These are phyloP conservation scores for Globisporangium polare DNA, from an alignment of 352 stramenopile species.

Conservation along the genomic window DNA sequence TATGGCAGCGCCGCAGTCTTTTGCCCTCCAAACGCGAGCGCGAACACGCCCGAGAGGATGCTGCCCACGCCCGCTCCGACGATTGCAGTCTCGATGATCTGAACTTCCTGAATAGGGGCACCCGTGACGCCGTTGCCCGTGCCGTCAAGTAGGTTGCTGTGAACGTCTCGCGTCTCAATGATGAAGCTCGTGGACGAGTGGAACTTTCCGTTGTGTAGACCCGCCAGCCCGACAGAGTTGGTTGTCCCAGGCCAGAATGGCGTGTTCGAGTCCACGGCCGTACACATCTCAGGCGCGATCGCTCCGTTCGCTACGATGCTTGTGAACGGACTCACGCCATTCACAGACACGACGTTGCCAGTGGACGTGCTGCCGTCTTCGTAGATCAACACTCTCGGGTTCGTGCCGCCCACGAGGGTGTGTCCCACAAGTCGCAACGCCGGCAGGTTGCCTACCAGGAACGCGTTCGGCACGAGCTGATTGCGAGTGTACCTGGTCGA, in stretches of 20 bases:
- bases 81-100: slow-evolving; percentile 89
- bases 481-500: slow-evolving; percentile 47
- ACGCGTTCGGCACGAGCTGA: slow-evolving; percentile 38
- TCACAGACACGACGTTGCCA: slow-evolving; percentile 24
- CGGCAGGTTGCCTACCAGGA: slow-evolving; percentile 54
- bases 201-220: slow-evolving; percentile 61
- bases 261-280: slow-evolving; percentile 51
- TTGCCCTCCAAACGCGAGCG: slow-evolving; percentile 59
- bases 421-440: slow-evolving; percentile 21
- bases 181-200: slow-evolving; percentile 79
- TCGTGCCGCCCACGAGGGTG: slow-evolving; percentile 31
- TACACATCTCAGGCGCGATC: slow-evolving; percentile 63
- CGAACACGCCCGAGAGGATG: slow-evolving; percentile 69
- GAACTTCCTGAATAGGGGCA: slow-evolving; percentile 77
- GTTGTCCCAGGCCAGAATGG: slow-evolving; percentile 55
- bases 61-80: slow-evolving; percentile 20
- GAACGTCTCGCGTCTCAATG: slow-evolving; percentile 90
- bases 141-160: slow-evolving; percentile 89
- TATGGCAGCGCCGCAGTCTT: slow-evolving; percentile 47
- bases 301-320: slow-evolving; percentile 50
- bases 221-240: slow-evolving; percentile 51
- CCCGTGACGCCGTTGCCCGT: slow-evolving; percentile 52
- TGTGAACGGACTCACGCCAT: slow-evolving; percentile 53
- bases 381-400: slow-evolving; percentile 28
- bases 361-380: slow-evolving; percentile 29